A percentile compares a stretch with the other conserved stretches of the same genome.
Conservation (phyloP, 208 protist species). For the Novymonas esmeraldas region DNA sequence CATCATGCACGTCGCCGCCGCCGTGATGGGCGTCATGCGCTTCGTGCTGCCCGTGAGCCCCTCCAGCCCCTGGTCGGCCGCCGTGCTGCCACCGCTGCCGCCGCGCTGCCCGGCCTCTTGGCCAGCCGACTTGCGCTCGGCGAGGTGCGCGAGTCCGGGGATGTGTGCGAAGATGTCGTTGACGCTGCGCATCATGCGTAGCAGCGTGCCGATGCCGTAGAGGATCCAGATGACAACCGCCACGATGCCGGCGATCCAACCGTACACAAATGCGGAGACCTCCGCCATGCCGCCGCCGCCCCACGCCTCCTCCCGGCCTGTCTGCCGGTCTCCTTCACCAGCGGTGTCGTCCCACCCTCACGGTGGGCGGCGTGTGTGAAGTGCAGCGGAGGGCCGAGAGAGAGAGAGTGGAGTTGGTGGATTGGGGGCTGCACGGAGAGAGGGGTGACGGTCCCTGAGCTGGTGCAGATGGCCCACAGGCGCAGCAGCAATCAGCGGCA, state of each 20-base stretch:
- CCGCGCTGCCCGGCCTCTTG: not conserved
- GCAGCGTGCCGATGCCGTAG: constrained; percentile 50
- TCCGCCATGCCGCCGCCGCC: constrained; percentile 17
- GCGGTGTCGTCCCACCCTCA: no score
- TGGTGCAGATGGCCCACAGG: no score
- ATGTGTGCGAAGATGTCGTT: constrained; percentile 21
- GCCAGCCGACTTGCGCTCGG: not conserved
- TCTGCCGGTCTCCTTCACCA: no score
- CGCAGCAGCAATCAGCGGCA: no score
- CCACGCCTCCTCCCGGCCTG: no score
- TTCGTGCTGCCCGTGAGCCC: constrained; percentile 37
- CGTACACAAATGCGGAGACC: constrained; percentile 45
- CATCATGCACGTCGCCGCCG: constrained; percentile 31
- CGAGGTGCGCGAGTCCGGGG: constrained; percentile 6
- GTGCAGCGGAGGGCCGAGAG: no score
- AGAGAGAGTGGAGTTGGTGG: no score
- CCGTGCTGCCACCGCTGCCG: not conserved
- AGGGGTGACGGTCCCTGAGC: no score
- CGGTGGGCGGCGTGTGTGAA: no score
- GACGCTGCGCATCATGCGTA: constrained; percentile 24
- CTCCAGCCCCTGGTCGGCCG: constrained; percentile 39
- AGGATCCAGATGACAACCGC: constrained; percentile 49
- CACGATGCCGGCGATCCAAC: constrained; percentile 51
- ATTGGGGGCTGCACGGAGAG: no score
- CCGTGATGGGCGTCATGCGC: constrained; percentile 33